These are phyloP conservation scores for Diaporthe sp. DNA, from an alignment of 2,329 filamentous ascomycete genomes.

Conservation along the genomic window DNA sequence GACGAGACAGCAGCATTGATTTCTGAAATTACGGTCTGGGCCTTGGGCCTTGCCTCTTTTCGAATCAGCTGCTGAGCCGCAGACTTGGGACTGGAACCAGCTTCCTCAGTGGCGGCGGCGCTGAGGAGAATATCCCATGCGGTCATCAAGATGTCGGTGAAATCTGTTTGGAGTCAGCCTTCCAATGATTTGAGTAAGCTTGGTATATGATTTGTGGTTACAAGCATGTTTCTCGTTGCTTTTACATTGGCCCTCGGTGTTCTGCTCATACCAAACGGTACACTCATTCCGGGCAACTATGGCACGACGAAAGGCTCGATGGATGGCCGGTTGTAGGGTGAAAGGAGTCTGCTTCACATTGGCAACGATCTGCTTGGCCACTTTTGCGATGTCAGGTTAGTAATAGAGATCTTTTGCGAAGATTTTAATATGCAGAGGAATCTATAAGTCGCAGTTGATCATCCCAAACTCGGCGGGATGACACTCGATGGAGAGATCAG, in stretches of 20 bases:
- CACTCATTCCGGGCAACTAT: conserved; percentile 3
- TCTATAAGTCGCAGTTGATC: no score
- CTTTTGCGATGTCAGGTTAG: neutral
- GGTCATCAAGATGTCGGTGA: conserved; percentile 12
- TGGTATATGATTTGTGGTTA: neutral
- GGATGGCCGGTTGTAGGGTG: neutral
- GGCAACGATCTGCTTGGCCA: conserved; percentile 10
- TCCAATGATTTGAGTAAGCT: neutral
- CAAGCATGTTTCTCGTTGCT: conserved; percentile 19
- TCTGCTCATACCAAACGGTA: conserved; percentile 18
- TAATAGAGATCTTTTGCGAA: no score
- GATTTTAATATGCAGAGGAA: neutral
- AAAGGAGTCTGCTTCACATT: neutral
- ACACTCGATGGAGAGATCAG: neutral
- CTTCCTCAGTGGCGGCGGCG: neutral
- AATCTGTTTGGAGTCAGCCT: conserved; percentile 1
- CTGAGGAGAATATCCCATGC: conserved; percentile 16
- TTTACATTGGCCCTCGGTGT: neutral
- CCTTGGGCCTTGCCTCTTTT: neutral
- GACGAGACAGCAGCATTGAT: neutral
- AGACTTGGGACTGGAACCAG: neutral
- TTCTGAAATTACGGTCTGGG: no score
- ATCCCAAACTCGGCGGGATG: neutral
- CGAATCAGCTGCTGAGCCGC: neutral
- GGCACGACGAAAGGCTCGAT: conserved; percentile 20